A percentile compares a stretch with the other conserved stretches of the same genome.
phyloP scores from a whole-genome alignment of 192 early-diverging fungal species.

The Backusella psychrophila region DNA sequence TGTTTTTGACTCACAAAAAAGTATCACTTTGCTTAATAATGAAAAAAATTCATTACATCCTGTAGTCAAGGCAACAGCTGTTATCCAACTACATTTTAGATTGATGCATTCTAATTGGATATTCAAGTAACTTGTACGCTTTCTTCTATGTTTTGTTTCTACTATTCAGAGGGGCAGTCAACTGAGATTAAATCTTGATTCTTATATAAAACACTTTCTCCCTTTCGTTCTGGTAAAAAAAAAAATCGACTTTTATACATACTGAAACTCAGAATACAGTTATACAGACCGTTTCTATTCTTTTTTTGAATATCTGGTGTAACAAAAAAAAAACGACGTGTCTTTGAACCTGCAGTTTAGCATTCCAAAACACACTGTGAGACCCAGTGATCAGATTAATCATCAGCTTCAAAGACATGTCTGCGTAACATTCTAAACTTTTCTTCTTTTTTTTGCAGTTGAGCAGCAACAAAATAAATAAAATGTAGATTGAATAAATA shows the following conservation, averaged over 20 bases:
- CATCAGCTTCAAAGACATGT: conserved; percentile 4
- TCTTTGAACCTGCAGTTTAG: neutral
- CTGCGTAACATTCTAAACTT: neutral
- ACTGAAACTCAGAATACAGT: neutral
- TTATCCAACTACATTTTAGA: neutral
- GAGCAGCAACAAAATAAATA: neutral
- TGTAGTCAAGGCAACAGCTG: neutral
- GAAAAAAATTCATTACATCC: neutral
- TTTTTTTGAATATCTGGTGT: neutral
- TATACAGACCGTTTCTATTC: neutral
- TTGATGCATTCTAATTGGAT: neutral
- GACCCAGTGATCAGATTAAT: conserved; percentile 7
- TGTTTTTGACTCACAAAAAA: neutral
- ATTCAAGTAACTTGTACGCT: neutral
- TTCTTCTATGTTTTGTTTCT: neutral
- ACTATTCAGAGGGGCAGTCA: neutral
- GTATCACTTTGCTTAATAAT: neutral
- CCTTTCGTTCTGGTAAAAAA: neutral
- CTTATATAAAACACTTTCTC: neutral
- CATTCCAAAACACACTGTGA: conserved; percentile 1
- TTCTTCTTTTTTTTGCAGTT: neutral
- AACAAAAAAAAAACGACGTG: neutral
- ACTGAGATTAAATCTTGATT: neutral
- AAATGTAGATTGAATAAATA: no score
- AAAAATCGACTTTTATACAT: neutral